These are phyloP conservation scores for Peribolospora kevripleyi DNA, from an alignment of 768 basidiomycete genomes.

Conservation along the genomic window DNA sequence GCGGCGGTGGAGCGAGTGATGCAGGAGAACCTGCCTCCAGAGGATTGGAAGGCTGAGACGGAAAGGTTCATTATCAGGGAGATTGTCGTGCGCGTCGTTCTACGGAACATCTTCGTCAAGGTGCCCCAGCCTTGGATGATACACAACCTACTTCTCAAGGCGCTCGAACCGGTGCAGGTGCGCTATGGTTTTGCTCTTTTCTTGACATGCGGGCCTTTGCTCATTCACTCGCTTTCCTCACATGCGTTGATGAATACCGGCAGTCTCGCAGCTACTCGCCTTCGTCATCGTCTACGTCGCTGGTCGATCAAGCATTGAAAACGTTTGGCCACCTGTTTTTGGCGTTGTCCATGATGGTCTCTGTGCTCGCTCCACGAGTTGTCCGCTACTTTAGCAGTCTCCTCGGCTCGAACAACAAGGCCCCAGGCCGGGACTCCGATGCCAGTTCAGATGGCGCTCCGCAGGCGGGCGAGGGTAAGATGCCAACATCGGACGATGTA, in stretches of 20 bases:
- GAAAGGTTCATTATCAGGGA: constrained; percentile 71
- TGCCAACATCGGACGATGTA: too few relatives aligned
- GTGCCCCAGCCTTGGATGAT: constrained; percentile 80
- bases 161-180: constrained; percentile 24
- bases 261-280: background rate
- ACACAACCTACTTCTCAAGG: constrained; percentile 39
- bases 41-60: constrained; percentile 51
- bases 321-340: background rate
- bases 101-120: constrained; percentile 32
- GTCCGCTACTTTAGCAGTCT: constrained; percentile 11
- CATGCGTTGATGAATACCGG: background rate
- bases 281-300: background rate
- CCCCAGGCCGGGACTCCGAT: too few relatives aligned
- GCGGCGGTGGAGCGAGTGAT: constrained; percentile 56
- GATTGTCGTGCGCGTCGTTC: constrained; percentile 49
- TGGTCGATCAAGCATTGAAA: constrained; percentile 12
- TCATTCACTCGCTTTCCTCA: too few relatives aligned
- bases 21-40: constrained; percentile 41
- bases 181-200: background rate
- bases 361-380: background rate
- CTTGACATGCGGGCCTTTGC: background rate
- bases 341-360: background rate
- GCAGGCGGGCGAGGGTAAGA: too few relatives aligned
- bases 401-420: constrained; percentile 19
- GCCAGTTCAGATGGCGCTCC: too few relatives aligned